Evolutionary conservation across 306 rosid genomes (phyloP).

Genomic region (Ziziphus jujuba): DNA sequence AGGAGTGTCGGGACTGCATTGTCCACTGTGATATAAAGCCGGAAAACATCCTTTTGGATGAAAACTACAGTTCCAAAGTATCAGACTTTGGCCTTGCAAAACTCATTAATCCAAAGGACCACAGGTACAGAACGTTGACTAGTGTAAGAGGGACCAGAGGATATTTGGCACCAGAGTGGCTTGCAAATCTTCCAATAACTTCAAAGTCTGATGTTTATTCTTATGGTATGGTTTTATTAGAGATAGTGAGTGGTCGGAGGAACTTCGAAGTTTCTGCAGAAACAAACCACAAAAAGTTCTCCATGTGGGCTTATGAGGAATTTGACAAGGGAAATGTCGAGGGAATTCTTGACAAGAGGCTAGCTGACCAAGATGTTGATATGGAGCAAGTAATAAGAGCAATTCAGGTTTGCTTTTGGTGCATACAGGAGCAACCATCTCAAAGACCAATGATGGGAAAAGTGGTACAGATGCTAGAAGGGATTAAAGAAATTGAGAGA

Average conservation of each 20-base stretch:
- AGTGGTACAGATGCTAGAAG: conserved; percentile 89
- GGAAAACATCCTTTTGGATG: conserved; percentile 84
- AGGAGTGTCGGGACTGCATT: conserved; percentile 87
- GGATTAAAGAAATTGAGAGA: conserved; percentile 49
- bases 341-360: conserved; percentile 60
- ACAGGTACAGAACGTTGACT: conserved; percentile 59
- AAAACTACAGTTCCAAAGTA: conserved; percentile 63
- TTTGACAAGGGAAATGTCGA: conserved; percentile 62
- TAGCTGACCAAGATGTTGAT: conserved; percentile 47
- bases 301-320: conserved; percentile 75
- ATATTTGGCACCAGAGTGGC: conserved; percentile 90
- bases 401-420: conserved; percentile 75
- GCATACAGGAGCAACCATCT: conserved; percentile 86
- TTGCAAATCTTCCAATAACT: conserved; percentile 77
- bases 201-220: conserved; percentile 75
- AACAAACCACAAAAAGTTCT: conserved; percentile 61
- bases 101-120: conserved; percentile 58
- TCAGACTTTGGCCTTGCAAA: conserved; percentile 91
- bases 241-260: conserved; percentile 81
- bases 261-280: conserved; percentile 67
- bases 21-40: conserved; percentile 91
- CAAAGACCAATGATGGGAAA: conserved; percentile 77
- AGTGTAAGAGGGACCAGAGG: conserved; percentile 85
- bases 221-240: conserved; percentile 84
- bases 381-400: conserved; percentile 62